Evolutionary conservation across 1,284 basidiomycete species (phyloP), one percentile per base, ranked within the genome.

Genomic region (Cerioporus squamosus): DNA sequence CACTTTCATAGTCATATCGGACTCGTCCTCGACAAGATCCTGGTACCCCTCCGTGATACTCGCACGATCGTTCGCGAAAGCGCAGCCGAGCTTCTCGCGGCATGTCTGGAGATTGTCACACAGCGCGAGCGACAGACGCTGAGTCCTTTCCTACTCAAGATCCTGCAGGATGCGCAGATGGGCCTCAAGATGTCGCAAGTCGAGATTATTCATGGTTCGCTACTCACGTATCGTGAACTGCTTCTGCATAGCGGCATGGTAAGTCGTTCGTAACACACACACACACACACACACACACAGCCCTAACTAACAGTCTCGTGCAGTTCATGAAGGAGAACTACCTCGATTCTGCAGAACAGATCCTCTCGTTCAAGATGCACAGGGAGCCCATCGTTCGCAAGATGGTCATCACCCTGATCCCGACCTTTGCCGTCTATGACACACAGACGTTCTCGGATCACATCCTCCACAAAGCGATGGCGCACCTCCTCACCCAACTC

Each of bases 281-380:
- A n/a, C n/a, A n/a, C n/a, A n/a, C n/a, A n/a, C n/a, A n/a, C n/a
- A n/a, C n/a, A n/a, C n/a, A n/a, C n/a, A n/a, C n/a, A n/a, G 42
- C 12, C 10, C 24, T 5, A 8, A 5, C 2, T n/a, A 3, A 22
- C 23, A 51, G 10, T 42, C 15, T 5, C 1, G 14, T 31, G 22
- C 66, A 95, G 93, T 98, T 97, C 67, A 97, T 98, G 95, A 87
- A 87, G 66, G 93, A 97, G 62, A 91, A 89, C 48, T 98, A 95
- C 70, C 77, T 91, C 47, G 89, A 93, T 64, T 91, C 93, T 9
- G 95, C 95, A 62, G 96, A 98, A 63, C 90, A 94, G 65, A 95
- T 98, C 51, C 81, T 99, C 45, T 86, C 87, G 44, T 95, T 95
- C 79, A 90, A 90, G 71, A 86, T 90, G n/a, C 91, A 94, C 72